phyloP scores from a whole-genome alignment of 2,329 filamentous ascomycete genomes.

The Monilinia laxa region DNA sequence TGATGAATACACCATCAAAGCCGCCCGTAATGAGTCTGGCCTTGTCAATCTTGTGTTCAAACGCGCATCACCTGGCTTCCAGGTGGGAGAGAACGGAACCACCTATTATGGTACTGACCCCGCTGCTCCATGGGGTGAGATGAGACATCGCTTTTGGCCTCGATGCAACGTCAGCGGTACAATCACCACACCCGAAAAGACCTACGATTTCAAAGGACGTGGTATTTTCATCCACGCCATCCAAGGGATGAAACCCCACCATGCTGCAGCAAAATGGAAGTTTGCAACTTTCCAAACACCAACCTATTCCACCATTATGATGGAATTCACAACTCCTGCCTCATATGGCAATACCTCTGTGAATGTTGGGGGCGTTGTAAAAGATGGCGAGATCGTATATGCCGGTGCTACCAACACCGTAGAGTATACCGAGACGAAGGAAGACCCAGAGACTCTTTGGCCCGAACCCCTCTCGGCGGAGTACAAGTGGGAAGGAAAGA shows the following conservation, averaged over 20 bases:
- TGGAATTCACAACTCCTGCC: constrained; percentile 92
- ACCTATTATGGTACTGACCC: constrained; percentile 85
- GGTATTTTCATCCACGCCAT: constrained; percentile 81
- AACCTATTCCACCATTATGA: constrained; percentile 82
- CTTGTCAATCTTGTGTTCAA: constrained; percentile 85
- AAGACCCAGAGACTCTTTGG: constrained; percentile 82
- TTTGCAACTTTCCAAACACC: constrained; percentile 90
- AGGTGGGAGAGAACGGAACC: constrained; percentile 79
- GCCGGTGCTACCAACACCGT: constrained; percentile 66
- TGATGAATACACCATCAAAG: constrained; percentile 83
- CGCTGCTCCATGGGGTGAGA: constrained; percentile 84
- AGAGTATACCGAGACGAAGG: constrained; percentile 67
- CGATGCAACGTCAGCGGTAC: constrained; percentile 78
- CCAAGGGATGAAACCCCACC: constrained; percentile 99
- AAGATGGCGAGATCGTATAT: constrained; percentile 75
- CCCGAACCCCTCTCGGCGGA: constrained; percentile 75
- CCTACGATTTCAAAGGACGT: constrained; percentile 76
- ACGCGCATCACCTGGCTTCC: constrained; percentile 74
- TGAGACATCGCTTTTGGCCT: constrained; percentile 95
- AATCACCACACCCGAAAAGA: constrained; percentile 78
- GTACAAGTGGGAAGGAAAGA: constrained; percentile 76
- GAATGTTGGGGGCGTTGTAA: constrained; percentile 77
- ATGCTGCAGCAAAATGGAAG: constrained; percentile 89
- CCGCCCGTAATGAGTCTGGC: constrained; percentile 73
- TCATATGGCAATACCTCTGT: constrained; percentile 88